Evolutionary conservation across 495 filamentous ascomycete species (phyloP), one percentile per base, ranked within the genome.

Genomic region (Terfezia boudieri): DNA sequence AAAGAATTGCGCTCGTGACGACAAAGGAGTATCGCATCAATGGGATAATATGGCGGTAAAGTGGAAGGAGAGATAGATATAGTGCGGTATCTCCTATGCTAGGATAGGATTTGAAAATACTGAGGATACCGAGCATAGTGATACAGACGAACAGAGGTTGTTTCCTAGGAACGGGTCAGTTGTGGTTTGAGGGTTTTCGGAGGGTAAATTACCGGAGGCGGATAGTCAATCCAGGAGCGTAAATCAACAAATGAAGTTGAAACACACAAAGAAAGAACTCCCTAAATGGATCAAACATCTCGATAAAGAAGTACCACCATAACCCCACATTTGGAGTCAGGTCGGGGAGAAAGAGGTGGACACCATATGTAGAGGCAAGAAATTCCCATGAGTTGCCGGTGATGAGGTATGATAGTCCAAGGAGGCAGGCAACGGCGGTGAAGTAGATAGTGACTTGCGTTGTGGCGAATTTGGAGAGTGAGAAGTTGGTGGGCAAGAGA

Each of bases 271-370:
- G 74, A 73, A 98, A 98, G 72, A 98, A 96, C 51, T 82, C 81
- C 22, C 90, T 79, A 74, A 98, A 98, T 5, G 86, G 89, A 67
- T 98, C 90, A 66, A 98, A 98, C 78, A 98, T 98, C 69, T 98
- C 90, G 60, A 89, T 92, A 70, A 98, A 96, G 68, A 96, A 98
- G 70, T 98, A 98, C 90, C 90, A 98, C 90, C 90, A 98, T 0
- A 98, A 74, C 2, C 90, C 90, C 41, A 92, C 80, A 59, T 96
- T 98, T 22, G 90, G 90, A 0, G 89, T 89, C 48, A 98, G 71
- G 68, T 96, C 92, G 1, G 87, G 87, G 4, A 98, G 78, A 4
- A 90, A 77, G 12, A 98, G 73, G 60, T 89, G 86, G 26, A 93
- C 83, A 54, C 88, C 86, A 64, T 98, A 98, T 1, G 89, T 94